Evolutionary conservation across 164 flowering plant genomes (phyloP), one percentile per base, ranked within the genome.

Genomic region (Vitis rupestris): DNA sequence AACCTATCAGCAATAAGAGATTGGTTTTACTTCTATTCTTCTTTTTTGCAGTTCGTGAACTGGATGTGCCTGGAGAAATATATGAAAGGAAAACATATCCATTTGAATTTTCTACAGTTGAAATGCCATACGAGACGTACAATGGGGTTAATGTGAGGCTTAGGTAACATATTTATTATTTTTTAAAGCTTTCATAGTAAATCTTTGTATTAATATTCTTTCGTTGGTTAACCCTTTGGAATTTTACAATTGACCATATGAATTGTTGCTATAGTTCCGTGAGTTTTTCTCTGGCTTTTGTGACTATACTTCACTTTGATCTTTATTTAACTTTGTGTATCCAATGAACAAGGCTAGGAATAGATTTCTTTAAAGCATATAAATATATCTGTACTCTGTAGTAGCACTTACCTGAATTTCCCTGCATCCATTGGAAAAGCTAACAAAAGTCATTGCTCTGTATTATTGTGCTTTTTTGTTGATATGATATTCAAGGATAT

Each of bases 81-180:
- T 93, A 95, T 79, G 99, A 95, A 82, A 87, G 78, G 76, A 95
- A 95, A 80, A 81, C 90, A 59, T 95, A 86, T 66, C 91, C 96
- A 13, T 95, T 95, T 83, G 99, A 95, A 67, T 95, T 95, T 81
- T 92, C 99, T 52, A 86, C 96, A 0, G 99, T 94, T 75, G 99
- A 94, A 82, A 94, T 95, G 99, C 96, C 99, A 52, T 91, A 87
- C 71, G 99, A 95, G 78, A 84, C 99, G 58, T 91, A 95, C 75
- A 95, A 86, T 83, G 99, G 98, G 51, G 91, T 87, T 16, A 91
- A 95, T 72, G 99, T 95, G 79, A 87, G 99, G 80, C 96, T 95
- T 14, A 91, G 99, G 99, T 95, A 80, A 71, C 78, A 13, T 64
- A 14, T 56, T 11, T 4, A 3, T 55, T 70, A 3, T 17, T 2